phyloP scores from a whole-genome alignment of 352 stramenopile genomes.

The Phytopythium sindhum region DNA sequence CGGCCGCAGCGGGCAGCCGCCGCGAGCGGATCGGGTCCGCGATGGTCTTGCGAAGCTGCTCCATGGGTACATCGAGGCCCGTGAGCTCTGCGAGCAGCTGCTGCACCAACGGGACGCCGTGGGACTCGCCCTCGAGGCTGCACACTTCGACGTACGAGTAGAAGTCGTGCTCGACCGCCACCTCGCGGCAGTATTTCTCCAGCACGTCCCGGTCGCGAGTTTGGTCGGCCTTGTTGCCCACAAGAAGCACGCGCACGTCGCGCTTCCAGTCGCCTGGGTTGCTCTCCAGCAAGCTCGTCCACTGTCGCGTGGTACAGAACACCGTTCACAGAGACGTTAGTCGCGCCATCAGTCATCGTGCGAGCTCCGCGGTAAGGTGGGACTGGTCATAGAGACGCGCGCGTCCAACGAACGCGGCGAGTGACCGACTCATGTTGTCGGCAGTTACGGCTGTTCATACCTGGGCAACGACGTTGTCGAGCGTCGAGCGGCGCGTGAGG shows the following conservation, averaged over 20 bases:
- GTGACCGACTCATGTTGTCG: not conserved
- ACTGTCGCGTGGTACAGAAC: constrained; percentile 16
- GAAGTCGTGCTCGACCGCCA: constrained; percentile 43
- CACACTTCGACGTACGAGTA: constrained; percentile 60
- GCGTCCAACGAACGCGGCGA: not conserved
- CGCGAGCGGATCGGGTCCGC: constrained; percentile 1
- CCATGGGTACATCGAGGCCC: constrained; percentile 7
- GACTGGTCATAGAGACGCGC: not conserved
- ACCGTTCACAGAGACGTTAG: not conserved
- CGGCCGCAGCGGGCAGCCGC: constrained; percentile 14
- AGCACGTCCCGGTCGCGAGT: constrained; percentile 34
- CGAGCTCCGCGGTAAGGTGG: not conserved
- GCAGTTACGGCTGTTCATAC: constrained; percentile 2
- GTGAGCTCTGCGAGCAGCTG: constrained; percentile 23
- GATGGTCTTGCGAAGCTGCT: constrained; percentile 6
- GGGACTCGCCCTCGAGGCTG: constrained; percentile 16
- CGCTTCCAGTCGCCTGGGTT: constrained; percentile 3
- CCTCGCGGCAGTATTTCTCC: constrained; percentile 30
- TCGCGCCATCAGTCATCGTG: not conserved
- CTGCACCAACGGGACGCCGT: constrained; percentile 20
- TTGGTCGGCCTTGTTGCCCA: constrained; percentile 54
- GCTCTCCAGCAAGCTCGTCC: constrained; percentile 29
- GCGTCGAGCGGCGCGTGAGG: constrained; percentile 35
- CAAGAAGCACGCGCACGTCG: constrained; percentile 32
- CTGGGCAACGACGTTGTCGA: constrained; percentile 33